Evolutionary conservation across 2,329 filamentous ascomycete genomes (phyloP), one percentile per base, ranked within the genome.

Genomic region (Mycogone perniciosa): DNA sequence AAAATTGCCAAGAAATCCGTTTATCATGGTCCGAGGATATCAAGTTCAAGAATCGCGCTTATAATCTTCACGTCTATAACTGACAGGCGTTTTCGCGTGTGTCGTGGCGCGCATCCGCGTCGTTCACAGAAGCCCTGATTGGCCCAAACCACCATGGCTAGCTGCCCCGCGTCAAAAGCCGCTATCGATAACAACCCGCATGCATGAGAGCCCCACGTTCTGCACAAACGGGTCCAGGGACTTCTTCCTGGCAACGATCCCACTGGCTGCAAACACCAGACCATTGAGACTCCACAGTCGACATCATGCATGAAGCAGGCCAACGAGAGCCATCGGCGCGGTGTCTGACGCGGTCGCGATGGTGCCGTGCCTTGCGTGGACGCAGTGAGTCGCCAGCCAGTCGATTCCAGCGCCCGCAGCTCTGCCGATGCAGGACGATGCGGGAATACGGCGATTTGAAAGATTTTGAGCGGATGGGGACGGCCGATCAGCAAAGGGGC

Each of bases 361-460:
- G 48, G 34, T 20, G 20, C 20, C 20, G 46, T 6, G 11, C 38
- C 42, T 55, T 52, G 51, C 50, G 56, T 40, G 10, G 26, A 37
- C 37, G 34, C 35, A 41, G 51, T 61, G 59, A 61, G 54, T 61
- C 59, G 61, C 57, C 52, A 53, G 52, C 59, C 56, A 61, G 52
- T 61, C 56, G 55, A 54, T 59, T 37, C 35, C 38, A 27, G 37
- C 20, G 20, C 31, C 40, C 31, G 34, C 34, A 27, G 42, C 39
- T 37, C 42, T 50, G 44, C 45, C 46, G 51, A 54, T 54, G 51
- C 51, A 45, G n/a, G 42, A 53, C 38, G 48, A 51, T 51, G 48
- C 31, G 46, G 35, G 27, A 31, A 44, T n/a, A 34, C 7, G 26
- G n/a, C 7, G 27, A 31, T 29, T 35, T 7, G 29, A 31, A 37